phyloP scores from a whole-genome alignment of 2,329 filamentous ascomycete genomes.

The Penicillium sp. region DNA sequence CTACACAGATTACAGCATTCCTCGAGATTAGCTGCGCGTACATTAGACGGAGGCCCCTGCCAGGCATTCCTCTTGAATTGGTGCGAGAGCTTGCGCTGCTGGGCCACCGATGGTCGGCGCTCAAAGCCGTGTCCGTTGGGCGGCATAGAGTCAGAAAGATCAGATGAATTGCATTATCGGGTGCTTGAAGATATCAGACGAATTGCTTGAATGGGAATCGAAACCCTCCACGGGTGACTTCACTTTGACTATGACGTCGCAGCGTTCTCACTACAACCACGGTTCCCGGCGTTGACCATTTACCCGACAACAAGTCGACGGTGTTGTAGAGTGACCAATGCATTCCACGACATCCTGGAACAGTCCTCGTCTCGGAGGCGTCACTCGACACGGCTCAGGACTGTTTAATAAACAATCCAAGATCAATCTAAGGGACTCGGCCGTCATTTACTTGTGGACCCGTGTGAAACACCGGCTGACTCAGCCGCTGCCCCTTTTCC shows the following conservation, averaged over 20 bases:
- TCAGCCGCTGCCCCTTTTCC: slow-evolving; percentile 42
- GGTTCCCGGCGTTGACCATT: background rate
- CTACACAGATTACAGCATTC: background rate
- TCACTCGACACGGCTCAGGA: background rate
- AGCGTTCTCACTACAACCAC: background rate
- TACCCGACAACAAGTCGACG: no score
- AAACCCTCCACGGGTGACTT: background rate
- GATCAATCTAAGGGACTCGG: no score
- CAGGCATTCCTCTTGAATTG: slow-evolving; percentile 35
- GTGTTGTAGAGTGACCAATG: no score
- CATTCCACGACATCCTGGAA: no score
- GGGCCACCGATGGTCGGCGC: slow-evolving; percentile 32
- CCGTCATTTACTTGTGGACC: no score
- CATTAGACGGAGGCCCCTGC: slow-evolving; percentile 39
- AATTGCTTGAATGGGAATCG: background rate
- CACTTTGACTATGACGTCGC: background rate
- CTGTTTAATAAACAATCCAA: background rate
- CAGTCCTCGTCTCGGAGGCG: no score
- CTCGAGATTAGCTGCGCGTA: slow-evolving; percentile 19
- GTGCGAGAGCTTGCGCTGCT: slow-evolving; percentile 34
- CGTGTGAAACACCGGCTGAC: slow-evolving; percentile 24
- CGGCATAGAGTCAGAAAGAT: slow-evolving; percentile 6
- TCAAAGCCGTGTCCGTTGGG: slow-evolving; percentile 8
- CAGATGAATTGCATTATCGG: no score
- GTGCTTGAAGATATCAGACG: background rate